phyloP scores from a whole-genome alignment of 306 rosid species.

The Cucumis cinereus region DNA sequence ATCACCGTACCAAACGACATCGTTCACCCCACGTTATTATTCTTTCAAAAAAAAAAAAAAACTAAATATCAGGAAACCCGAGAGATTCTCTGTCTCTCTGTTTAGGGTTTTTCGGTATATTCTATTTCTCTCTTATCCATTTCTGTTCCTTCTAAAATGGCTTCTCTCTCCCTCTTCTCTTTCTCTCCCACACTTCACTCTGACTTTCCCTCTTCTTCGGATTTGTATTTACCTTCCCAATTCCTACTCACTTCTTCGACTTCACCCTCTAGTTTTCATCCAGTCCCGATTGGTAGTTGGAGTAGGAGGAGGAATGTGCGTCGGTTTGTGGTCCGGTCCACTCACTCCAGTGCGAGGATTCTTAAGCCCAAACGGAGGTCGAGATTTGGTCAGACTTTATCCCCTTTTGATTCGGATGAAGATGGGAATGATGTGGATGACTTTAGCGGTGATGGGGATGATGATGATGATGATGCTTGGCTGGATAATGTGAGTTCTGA shows the following conservation, averaged over 20 bases:
- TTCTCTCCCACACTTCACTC: conserved; percentile 17
- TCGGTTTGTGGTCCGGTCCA: conserved; percentile 35
- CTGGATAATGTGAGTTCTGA: conserved; percentile 41
- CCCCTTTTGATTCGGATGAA: conserved; percentile 40
- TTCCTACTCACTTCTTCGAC: background rate
- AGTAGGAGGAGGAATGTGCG: background rate
- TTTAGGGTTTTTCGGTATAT: conserved; percentile 75
- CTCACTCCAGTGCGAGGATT: conserved; percentile 68
- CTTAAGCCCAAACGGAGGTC: conserved; percentile 62
- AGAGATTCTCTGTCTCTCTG: conserved; percentile 3
- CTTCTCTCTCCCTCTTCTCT: conserved; percentile 23
- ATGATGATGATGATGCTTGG: conserved; percentile 12
- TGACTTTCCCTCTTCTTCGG: conserved; percentile 13
- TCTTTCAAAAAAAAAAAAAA: background rate
- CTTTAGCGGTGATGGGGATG: conserved; percentile 10
- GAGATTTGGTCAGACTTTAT: conserved; percentile 33
- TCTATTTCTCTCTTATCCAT: conserved; percentile 15
- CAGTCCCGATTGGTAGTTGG: background rate
- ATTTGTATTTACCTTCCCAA: background rate
- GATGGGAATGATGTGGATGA: conserved; percentile 20
- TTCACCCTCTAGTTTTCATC: background rate
- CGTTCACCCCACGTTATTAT: background rate
- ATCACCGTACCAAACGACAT: background rate
- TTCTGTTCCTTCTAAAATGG: conserved; percentile 23
- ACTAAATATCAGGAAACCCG: background rate